Evolutionary conservation across 129 eudicot species (phyloP).

Genomic region (Chrysanthemum makinoi): DNA sequence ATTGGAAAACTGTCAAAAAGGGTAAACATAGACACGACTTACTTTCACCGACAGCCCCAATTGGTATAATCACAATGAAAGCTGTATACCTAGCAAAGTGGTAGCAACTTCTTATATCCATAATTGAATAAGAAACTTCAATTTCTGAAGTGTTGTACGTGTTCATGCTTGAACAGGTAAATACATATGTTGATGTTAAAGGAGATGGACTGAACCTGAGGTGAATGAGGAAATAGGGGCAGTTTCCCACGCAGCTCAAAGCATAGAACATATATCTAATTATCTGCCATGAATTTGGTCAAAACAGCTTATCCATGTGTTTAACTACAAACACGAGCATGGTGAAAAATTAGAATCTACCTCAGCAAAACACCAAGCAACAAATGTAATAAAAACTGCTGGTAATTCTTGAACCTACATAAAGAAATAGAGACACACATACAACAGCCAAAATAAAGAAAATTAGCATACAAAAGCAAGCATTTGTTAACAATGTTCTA

Average conservation of each 20-base stretch:
- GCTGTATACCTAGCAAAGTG: conserved; percentile 67
- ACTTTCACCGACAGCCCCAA: conserved; percentile 88
- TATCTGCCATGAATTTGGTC: conserved; percentile 42
- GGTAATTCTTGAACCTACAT: conserved; percentile 72
- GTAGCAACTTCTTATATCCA: conserved; percentile 9
- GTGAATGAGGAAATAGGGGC: conserved; percentile 66
- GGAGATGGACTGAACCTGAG: conserved; percentile 56
- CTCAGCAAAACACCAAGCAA: conserved; percentile 81
- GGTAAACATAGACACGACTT: conserved; percentile 29
- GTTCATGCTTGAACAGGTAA: conserved; percentile 3
- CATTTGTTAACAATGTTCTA: background rate
- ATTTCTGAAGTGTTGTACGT: background rate
- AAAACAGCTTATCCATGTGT: background rate
- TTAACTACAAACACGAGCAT: background rate
- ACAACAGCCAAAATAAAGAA: conserved; percentile 3
- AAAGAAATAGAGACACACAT: background rate
- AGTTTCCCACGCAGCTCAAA: conserved; percentile 55
- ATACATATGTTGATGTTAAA: conserved; percentile 18
- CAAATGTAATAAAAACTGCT: conserved; percentile 64
- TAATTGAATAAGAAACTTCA: conserved; percentile 13
- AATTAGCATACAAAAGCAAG: conserved; percentile 10
- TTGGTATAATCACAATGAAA: conserved; percentile 76
- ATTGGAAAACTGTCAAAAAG: background rate
- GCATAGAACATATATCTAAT: conserved; percentile 85
- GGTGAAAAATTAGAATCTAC: conserved; percentile 33